Conservation (phyloP, 768 basidiomycete species). For the Lactarius trivialis region DNA sequence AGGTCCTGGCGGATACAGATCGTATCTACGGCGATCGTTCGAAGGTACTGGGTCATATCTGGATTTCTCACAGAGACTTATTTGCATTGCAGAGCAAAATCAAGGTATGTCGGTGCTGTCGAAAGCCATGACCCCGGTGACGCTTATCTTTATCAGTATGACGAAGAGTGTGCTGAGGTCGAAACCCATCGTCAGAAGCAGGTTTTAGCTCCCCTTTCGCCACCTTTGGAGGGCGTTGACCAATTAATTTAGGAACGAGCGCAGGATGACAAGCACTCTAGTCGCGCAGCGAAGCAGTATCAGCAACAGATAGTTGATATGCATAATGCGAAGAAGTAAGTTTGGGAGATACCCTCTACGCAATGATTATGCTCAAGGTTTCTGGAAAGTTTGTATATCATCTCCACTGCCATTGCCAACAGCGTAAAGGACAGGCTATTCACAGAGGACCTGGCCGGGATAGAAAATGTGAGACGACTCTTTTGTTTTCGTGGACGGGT, state of each 20-base stretch:
- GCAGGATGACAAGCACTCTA: slow-evolving; percentile 69
- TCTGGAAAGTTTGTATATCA: slow-evolving; percentile 54
- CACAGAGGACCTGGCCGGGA: slow-evolving; percentile 52
- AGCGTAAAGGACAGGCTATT: slow-evolving; percentile 65
- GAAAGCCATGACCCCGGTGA: not conserved
- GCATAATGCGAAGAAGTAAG: slow-evolving; percentile 75
- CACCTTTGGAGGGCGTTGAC: slow-evolving; percentile 7
- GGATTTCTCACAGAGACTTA: slow-evolving; percentile 6
- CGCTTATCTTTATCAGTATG: slow-evolving; percentile 47
- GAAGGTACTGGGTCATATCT: slow-evolving; percentile 45
- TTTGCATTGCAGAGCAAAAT: slow-evolving; percentile 49
- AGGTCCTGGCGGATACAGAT: slow-evolving; percentile 64
- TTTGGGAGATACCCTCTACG: not conserved
- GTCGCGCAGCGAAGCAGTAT: slow-evolving; percentile 63
- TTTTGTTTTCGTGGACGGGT: slow-evolving; percentile 3
- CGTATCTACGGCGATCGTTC: slow-evolving; percentile 56
- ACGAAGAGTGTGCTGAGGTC: slow-evolving; percentile 69
- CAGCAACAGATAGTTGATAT: slow-evolving; percentile 74
- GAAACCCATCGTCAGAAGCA: slow-evolving; percentile 75
- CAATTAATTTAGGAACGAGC: slow-evolving; percentile 47
- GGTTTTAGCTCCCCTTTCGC: slow-evolving; percentile 34
- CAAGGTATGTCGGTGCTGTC: slow-evolving; percentile 39
- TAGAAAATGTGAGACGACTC: slow-evolving; percentile 58
- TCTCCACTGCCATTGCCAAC: slow-evolving; percentile 67
- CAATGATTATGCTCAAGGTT: not conserved